Percentiles rank a stretch among this genome's conserved stretches.
Evolutionary conservation across 768 basidiomycete species (phyloP).

Genomic region (Gloeostereum incarnatum): DNA sequence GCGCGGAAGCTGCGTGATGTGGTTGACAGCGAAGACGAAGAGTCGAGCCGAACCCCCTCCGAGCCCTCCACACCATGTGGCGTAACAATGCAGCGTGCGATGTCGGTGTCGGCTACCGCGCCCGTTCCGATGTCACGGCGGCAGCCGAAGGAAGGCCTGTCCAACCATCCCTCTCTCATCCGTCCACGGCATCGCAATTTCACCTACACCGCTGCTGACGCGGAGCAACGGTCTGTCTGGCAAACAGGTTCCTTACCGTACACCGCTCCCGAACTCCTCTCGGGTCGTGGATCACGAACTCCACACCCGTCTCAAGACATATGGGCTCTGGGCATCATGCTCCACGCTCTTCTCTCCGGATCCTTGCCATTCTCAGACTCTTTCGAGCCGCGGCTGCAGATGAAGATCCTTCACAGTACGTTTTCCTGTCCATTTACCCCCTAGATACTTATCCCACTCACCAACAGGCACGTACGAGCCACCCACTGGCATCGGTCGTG

Average conservation of each 20-base stretch:
- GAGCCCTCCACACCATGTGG: too few species aligned
- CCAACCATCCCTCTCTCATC: slow-evolving; percentile 22
- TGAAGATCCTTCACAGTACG: slow-evolving; percentile 83
- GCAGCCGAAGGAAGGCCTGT: slow-evolving; percentile 13
- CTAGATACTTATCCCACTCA: neutral
- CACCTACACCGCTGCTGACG: slow-evolving; percentile 16
- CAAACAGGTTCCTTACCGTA: slow-evolving; percentile 87
- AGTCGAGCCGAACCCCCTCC: slow-evolving; percentile 23
- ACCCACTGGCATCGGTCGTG: slow-evolving; percentile 45
- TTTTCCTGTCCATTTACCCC: slow-evolving; percentile 6
- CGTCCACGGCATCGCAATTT: slow-evolving; percentile 44
- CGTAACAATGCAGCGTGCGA: slow-evolving; percentile 10
- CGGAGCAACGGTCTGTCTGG: slow-evolving; percentile 2
- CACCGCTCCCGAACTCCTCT: slow-evolving; percentile 79
- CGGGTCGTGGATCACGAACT: slow-evolving; percentile 22
- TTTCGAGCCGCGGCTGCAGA: slow-evolving; percentile 85
- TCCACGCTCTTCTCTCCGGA: slow-evolving; percentile 80
- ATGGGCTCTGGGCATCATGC: slow-evolving; percentile 90
- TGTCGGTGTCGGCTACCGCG: slow-evolving; percentile 25
- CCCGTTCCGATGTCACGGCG: slow-evolving; percentile 19
- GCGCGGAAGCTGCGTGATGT: slow-evolving; percentile 51
- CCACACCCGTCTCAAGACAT: slow-evolving; percentile 80
- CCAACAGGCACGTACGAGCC: slow-evolving; percentile 51
- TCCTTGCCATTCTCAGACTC: slow-evolving; percentile 82
- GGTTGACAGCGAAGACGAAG: slow-evolving; percentile 26